Evolutionary conservation across 1,284 basidiomycete species (phyloP), one percentile per base, ranked within the genome.

Genomic region (Malassezia sp.): DNA sequence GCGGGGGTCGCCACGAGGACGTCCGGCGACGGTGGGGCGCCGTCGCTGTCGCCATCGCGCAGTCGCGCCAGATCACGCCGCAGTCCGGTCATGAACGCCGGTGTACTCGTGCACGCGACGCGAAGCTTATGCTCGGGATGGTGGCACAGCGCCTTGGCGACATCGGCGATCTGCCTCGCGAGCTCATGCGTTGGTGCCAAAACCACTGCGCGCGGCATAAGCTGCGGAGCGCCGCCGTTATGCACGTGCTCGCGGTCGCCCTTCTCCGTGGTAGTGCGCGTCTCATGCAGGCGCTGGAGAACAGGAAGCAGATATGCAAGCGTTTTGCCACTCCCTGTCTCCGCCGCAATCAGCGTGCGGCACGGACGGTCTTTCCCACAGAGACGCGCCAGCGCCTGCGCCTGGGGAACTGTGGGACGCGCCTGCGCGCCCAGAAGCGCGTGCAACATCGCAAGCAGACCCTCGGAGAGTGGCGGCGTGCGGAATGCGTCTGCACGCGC

Each of bases 291-390:
- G 64, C 89, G 85, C 60, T 97, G 88, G 28, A 99, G 78, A 68
- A 97, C 89, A n/a, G 93, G 93, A 2, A 97, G 79, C 14, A 97
- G 79, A 73, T 86, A 99, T 2, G 91, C 80, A 18, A 97, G 75
- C 0, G 91, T 97, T 74, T 97, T 97, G 60, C 93, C 93, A 0
- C 90, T 96, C 52, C 93, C 93, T 0, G 93, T 97, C 70, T 99
- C 90, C 4, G 88, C 86, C 67, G 95, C 90, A 42, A 99, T 84
- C 68, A 97, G 88, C 12, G 87, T 80, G 71, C 96, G 91, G 46
- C 83, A 76, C 72, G 73, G 38, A 10, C 44, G 72, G 59, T 42
- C 11, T 11, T 20, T 12, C 12, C 36, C 32, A n/a, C 49, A 49
- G 23, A 53, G 45, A 37, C 49, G 46, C 15, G 42, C 36, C 28